These are phyloP conservation scores for Closterium sp. DNA, from an alignment of 139 green algal species.

Conservation along the genomic window DNA sequence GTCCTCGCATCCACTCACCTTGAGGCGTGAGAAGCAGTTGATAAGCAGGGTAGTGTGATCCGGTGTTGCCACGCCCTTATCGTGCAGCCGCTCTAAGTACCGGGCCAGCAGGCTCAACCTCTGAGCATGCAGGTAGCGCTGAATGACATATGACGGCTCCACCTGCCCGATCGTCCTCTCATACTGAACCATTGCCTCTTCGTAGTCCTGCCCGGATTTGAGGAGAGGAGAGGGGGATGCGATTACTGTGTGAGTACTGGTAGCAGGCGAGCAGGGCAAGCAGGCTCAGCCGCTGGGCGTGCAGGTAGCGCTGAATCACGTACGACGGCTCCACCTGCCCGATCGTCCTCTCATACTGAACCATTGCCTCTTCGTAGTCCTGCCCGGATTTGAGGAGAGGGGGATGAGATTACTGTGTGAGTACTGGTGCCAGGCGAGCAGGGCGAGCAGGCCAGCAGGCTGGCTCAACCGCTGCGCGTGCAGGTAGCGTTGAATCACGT, in stretches of 20 bases:
- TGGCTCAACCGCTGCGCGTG: conserved; percentile 86
- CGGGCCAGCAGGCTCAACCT: conserved; percentile 73
- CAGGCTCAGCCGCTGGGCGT: conserved; percentile 86
- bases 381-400: too few relatives aligned
- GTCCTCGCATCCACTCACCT: conserved; percentile 40
- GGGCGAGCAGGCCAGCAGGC: too few relatives aligned
- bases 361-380: conserved; percentile 90
- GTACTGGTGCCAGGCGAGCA: too few relatives aligned
- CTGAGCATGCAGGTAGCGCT: conserved; percentile 50
- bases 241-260: too few relatives aligned
- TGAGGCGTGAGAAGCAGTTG: conserved; percentile 67
- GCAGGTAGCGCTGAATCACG: conserved; percentile 89
- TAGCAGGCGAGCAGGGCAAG: too few relatives aligned
- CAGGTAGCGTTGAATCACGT: conserved; percentile 90
- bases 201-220: conserved; percentile 85
- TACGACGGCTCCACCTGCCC: conserved; percentile 85
- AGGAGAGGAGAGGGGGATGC: too few relatives aligned
- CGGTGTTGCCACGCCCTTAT: conserved; percentile 61
- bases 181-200: conserved; percentile 80
- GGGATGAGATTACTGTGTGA: too few relatives aligned
- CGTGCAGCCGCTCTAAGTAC: conserved; percentile 90
- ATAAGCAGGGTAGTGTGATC: conserved; percentile 97
- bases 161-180: conserved; percentile 58
- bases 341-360: conserved; percentile 58
- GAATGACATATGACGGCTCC: conserved; percentile 93